A percentile compares a stretch with the other conserved stretches of the same genome.
Evolutionary conservation across 345 rosid species (phyloP).

Genomic region (Crucihimalaya himalaica): DNA sequence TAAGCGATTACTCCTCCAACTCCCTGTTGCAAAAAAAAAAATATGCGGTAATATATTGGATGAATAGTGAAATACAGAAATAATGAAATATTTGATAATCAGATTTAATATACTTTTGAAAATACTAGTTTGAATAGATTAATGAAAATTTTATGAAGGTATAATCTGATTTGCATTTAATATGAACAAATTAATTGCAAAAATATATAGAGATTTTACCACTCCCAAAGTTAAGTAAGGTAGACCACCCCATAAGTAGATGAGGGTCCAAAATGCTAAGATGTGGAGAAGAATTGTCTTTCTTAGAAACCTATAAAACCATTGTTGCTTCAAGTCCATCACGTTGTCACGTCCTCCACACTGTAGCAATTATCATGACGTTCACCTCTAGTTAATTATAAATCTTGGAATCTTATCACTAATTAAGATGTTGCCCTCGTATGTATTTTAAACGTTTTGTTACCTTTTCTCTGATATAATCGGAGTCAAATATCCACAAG

Average conservation of each 20-base stretch:
- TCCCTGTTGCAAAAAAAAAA: not conserved
- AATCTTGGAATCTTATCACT: not conserved
- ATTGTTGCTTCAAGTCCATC: constrained; percentile 1
- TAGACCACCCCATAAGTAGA: constrained; percentile 1
- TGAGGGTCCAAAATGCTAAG: not conserved
- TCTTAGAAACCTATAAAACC: not conserved
- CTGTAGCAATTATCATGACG: not conserved
- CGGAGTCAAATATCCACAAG: not conserved
- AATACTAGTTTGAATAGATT: too few relatives aligned
- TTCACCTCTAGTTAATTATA: not conserved
- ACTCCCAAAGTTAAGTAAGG: not conserved
- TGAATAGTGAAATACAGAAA: too few relatives aligned
- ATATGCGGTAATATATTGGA: too few relatives aligned
- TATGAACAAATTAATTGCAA: too few relatives aligned
- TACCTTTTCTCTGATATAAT: not conserved
- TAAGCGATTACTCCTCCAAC: not conserved
- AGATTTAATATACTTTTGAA: too few relatives aligned
- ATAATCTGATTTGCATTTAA: too few relatives aligned
- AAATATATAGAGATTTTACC: not conserved
- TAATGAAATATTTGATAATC: not conserved
- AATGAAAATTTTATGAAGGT: too few relatives aligned
- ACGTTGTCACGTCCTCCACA: not conserved
- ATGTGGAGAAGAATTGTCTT: not conserved
- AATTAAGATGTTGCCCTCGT: not conserved
- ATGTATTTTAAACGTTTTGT: not conserved